Conservation (phyloP, 768 basidiomycete genomes). For the Tulasnella sp. region DNA sequence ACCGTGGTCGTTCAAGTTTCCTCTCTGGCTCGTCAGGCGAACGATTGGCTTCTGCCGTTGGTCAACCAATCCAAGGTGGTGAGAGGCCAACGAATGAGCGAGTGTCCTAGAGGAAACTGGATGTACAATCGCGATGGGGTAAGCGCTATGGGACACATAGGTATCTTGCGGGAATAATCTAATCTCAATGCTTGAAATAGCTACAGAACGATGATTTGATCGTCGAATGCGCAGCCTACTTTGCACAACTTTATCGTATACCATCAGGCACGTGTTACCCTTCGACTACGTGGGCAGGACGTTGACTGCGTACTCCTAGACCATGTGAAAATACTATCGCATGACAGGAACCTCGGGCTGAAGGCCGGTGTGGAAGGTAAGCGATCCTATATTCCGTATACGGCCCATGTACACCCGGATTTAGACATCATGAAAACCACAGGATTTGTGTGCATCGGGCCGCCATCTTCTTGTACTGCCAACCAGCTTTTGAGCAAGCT, state of each 20-base stretch:
- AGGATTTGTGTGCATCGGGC: conserved; percentile 3
- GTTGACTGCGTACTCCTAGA: conserved; percentile 22
- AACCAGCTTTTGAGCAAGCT: background rate
- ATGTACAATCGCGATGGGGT: conserved; percentile 37
- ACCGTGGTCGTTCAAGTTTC: conserved; percentile 28
- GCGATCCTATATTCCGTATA: conserved; percentile 17
- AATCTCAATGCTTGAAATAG: conserved; percentile 25
- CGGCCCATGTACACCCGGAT: background rate
- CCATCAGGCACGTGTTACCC: background rate
- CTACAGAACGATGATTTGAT: conserved; percentile 57
- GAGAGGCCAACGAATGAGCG: conserved; percentile 53
- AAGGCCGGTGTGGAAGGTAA: conserved; percentile 38
- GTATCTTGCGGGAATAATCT: conserved; percentile 17
- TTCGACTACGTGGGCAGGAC: conserved; percentile 9
- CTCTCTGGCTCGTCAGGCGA: conserved; percentile 59
- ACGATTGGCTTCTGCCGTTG: conserved; percentile 52
- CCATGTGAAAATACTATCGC: conserved; percentile 47
- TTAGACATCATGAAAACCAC: background rate
- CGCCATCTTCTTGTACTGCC: background rate
- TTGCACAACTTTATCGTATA: background rate
- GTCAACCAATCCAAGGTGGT: conserved; percentile 37
- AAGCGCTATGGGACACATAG: conserved; percentile 20
- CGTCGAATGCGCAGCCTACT: conserved; percentile 63
- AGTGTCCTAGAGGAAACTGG: conserved; percentile 46
- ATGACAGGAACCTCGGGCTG: conserved; percentile 54